Base-by-base conservation (phyloP, 257 asterid genomes). In the Rubia yunnanensis region DNA sequence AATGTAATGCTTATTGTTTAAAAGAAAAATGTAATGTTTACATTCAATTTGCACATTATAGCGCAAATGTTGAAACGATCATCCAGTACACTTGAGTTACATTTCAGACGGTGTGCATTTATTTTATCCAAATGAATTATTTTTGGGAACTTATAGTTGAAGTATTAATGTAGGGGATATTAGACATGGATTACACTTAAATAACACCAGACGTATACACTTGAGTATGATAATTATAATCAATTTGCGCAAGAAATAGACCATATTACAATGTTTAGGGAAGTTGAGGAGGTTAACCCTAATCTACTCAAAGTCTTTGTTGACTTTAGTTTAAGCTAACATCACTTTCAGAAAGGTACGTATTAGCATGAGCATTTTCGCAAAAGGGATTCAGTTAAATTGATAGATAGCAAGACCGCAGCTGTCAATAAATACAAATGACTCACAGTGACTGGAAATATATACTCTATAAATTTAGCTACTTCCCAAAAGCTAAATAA, bases 281-380 rank as follows among this genome's bases (percentile, higher is more conserved):
- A 41, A 41, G 50, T 41, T 41, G 50, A 44, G 20, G 52, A 44
- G 52, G 17, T 44, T 15, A 44, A 15, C 22, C 52, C 57, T 50
- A 50, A 22, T 50, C n/a, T 44, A 44, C 52, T 44, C 52, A n/a
- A 44, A 44, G 15, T 14, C 66, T 38, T 62, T 62, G 66, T 23
- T 60, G 65, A 60, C 65, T n/a, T 36, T 36, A 22, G 30, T 35
- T 35, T 61, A 34, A n/a, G 31, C 10, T 38, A 13, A 36, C 22
- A 24, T 11, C 53, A 62, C 5, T 38, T 35, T 20, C 24, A 35
- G 49, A 23, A 1, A 17, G 50, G 22, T 15, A 44, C 52, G 7
- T 44, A 44, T 44, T 44, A 44, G 20, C 52, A 15, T 44, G 50
- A 44, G n/a, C 0, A 3, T 17, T 39, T 41, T 44, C n/a, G n/a